Evolutionary conservation across 768 basidiomycete species (phyloP), one percentile per base, ranked within the genome.

Genomic region (Trametes villosa): DNA sequence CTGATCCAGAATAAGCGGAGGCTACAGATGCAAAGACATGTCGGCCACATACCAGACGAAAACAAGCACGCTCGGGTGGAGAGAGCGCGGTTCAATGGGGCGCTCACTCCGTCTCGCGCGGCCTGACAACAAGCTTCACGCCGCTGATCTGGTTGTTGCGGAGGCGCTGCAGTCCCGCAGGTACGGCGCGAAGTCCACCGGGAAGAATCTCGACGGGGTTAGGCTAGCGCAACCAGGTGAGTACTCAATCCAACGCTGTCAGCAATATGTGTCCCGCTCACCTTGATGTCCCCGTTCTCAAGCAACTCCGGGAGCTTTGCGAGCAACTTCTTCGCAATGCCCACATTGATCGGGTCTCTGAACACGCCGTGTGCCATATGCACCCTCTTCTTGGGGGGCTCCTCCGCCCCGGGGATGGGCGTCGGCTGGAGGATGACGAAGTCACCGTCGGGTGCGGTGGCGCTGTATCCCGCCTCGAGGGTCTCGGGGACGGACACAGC

Each of bases 131-230:
- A 15, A 72, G 60, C 56, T 73, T 73, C 13, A 45, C 46, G 15
- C 59, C 71, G 38, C 71, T 71, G 46, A 72, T 70, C 30, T 60
- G 41, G 26, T 65, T 49, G 27, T 58, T 58, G 22, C 63, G 52
- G 33, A 71, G 29, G 31, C 66, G 47, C 41, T 66, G 49, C 24
- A 73, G 36, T 5, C 70, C 71, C 9, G 30, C 60, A 4, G 51
- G 33, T 9, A 73, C 66, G 20, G 68, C 69, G 3, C 50, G 40
- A 15, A 73, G 53, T 3, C 72, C 72, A 8, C 61, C 60, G 8
- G 69, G 66, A 12, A 73, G 53, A 8, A 73, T 38, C 30, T 73
- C 67, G 7, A 67, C 65, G 9, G 49, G 58, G 41, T 68, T 72
- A 4, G 71, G 69, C 71, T 72, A 26, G n/a, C 34, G n/a, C 22